Percentiles rank a stretch among this genome's conserved stretches.
Conservation (phyloP, 2,329 filamentous ascomycete genomes). For the Calonectria pteridis region DNA sequence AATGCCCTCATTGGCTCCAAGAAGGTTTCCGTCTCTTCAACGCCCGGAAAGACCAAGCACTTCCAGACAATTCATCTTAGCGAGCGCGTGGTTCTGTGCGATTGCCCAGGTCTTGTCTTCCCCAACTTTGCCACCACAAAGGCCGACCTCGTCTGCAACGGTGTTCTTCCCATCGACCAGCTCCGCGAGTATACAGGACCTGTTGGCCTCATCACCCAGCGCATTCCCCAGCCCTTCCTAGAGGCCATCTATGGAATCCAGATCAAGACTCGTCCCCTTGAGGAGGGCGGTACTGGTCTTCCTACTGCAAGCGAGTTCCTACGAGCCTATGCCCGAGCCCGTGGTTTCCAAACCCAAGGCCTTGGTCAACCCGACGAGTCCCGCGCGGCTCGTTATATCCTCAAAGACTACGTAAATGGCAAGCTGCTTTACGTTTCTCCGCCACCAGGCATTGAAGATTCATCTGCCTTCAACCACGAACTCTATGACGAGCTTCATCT, state of each 20-base stretch:
- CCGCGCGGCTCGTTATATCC: conserved; percentile 85
- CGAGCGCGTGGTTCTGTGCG: conserved; percentile 89
- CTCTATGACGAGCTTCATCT: conserved; percentile 88
- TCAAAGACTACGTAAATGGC: conserved; percentile 98
- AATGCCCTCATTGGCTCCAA: conserved; percentile 98
- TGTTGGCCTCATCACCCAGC: conserved; percentile 81
- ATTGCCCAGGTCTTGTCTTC: conserved; percentile 98
- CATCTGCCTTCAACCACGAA: conserved; percentile 85
- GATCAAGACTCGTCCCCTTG: conserved; percentile 81
- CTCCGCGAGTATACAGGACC: conserved; percentile 93
- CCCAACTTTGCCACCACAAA: conserved; percentile 98
- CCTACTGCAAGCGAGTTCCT: conserved; percentile 90
- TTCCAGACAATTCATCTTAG: conserved; percentile 98
- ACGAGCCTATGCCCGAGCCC: conserved; percentile 85
- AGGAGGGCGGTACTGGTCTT: conserved; percentile 92
- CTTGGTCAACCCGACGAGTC: conserved; percentile 94
- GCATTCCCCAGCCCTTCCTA: conserved; percentile 89
- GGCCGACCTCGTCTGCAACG: conserved; percentile 94
- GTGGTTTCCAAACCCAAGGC: conserved; percentile 92
- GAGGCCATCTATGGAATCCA: conserved; percentile 95
- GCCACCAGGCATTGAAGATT: conserved; percentile 80
- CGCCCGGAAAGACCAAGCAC: conserved; percentile 98
- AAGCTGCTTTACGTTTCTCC: conserved; percentile 94
- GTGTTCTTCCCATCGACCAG: conserved; percentile 96
- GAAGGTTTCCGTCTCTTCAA: conserved; percentile 97